A percentile compares a stretch with the other conserved stretches of the same genome.
Evolutionary conservation across 2,329 filamentous ascomycete genomes (phyloP).

Genomic region (Aureobasidium sp.): DNA sequence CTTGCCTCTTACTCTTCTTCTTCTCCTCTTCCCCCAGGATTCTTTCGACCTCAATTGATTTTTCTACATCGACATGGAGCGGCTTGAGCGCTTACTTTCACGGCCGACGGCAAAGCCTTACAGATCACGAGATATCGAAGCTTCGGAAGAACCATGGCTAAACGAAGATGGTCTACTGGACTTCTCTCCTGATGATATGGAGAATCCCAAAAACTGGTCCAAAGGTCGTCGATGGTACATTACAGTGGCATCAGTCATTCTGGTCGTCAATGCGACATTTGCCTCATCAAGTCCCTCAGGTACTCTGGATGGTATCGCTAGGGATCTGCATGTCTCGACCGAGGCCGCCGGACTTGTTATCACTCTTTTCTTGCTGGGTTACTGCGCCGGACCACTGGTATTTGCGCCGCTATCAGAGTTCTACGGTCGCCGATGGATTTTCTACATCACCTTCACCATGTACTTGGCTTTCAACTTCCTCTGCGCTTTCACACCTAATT

Average conservation of each 20-base stretch:
- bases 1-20: background rate
- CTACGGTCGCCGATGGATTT: constrained; percentile 50
- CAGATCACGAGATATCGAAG: constrained; percentile 34
- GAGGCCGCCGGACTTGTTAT: constrained; percentile 34
- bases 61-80: constrained; percentile 29
- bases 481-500: constrained; percentile 50
- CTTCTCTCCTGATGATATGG: constrained; percentile 45
- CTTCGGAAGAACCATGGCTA: constrained; percentile 35
- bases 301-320: constrained; percentile 34
- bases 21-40: background rate
- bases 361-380: constrained; percentile 35
- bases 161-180: constrained; percentile 46
- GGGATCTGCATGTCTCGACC: constrained; percentile 42
- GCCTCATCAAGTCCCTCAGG: constrained; percentile 41
- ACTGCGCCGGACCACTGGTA: constrained; percentile 53
- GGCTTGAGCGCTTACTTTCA: constrained; percentile 42
- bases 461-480: constrained; percentile 46
- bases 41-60: background rate
- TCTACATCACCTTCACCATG: constrained; percentile 36
- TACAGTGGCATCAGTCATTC: constrained; percentile 37
- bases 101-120: constrained; percentile 48
- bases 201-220: constrained; percentile 46
- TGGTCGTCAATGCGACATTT: constrained; percentile 51
- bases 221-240: constrained; percentile 34
- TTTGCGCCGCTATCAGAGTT: constrained; percentile 63